Percentiles rank a stretch among this genome's conserved stretches.
phyloP scores from a whole-genome alignment of 2,329 filamentous ascomycete species.

The Talaromyces sp. region DNA sequence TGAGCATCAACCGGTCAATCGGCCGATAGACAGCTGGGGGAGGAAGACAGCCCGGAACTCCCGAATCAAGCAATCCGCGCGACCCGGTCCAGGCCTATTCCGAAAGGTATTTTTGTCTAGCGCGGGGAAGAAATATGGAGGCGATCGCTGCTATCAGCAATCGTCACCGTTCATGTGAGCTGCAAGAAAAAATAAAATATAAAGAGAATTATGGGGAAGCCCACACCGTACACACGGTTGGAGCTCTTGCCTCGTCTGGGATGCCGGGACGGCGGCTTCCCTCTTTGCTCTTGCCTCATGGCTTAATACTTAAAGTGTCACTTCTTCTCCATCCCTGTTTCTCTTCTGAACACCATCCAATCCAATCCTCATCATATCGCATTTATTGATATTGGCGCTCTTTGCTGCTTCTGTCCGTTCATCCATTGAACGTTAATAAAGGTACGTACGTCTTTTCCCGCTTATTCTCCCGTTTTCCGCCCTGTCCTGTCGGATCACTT shows the following conservation, averaged over 20 bases:
- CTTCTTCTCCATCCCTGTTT: background rate
- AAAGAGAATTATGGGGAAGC: conserved; percentile 11
- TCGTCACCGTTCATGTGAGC: conserved; percentile 24
- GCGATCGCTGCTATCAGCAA: background rate
- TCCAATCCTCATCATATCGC: background rate
- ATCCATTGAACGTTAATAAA: background rate
- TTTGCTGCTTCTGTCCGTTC: background rate
- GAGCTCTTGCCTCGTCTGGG: conserved; percentile 3
- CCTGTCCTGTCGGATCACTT: background rate
- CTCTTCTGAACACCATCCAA: background rate
- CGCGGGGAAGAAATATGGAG: background rate
- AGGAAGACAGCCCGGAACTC: background rate
- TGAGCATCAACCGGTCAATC: background rate
- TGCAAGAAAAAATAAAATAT: conserved; percentile 18
- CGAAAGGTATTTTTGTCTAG: background rate
- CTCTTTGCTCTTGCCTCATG: background rate
- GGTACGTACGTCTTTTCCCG: background rate
- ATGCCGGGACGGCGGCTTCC: background rate
- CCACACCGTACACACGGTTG: background rate
- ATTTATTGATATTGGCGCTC: background rate
- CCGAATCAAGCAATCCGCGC: background rate
- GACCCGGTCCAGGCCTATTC: background rate
- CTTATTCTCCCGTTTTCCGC: background rate
- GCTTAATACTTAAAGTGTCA: background rate
- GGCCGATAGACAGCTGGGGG: background rate